These are phyloP conservation scores for Prototheca wickerhamii DNA, from an alignment of 163 green algal genomes.

Conservation along the genomic window DNA sequence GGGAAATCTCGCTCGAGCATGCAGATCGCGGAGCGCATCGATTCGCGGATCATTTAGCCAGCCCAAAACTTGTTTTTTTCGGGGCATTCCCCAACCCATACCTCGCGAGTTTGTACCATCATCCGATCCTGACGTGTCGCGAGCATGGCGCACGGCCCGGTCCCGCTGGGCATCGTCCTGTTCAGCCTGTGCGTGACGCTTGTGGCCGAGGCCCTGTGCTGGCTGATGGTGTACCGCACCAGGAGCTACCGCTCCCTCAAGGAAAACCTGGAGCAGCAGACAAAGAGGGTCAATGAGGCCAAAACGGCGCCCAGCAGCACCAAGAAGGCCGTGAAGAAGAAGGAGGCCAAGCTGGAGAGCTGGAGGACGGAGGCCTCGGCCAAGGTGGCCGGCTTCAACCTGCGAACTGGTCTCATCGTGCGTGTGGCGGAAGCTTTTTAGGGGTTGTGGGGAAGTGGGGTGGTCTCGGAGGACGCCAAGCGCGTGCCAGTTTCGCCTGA, in stretches of 20 bases:
- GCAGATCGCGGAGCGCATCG: too few species aligned
- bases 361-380: slow-evolving; percentile 15
- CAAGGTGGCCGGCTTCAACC: slow-evolving; percentile 13
- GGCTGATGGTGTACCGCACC: slow-evolving; percentile 24
- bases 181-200: slow-evolving; percentile 8
- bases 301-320: slow-evolving; percentile 2
- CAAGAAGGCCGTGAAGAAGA: slow-evolving; percentile 28
- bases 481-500: background rate
- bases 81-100: too few species aligned
- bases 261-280: slow-evolving; percentile 20
- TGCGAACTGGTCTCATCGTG: slow-evolving; percentile 19
- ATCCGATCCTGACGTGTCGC: too few species aligned
- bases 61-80: too few species aligned
- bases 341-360: slow-evolving; percentile 13
- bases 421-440: background rate
- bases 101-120: too few species aligned
- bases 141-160: background rate
- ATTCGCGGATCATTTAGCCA: too few species aligned
- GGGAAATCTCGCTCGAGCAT: too few species aligned
- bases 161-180: slow-evolving; percentile 11
- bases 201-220: slow-evolving; percentile 17
- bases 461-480: background rate
- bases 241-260: slow-evolving; percentile 15
- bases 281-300: slow-evolving; percentile 11
- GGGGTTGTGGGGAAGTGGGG: background rate